Base-by-base conservation (phyloP, 768 basidiomycete species). In the Rhodosporidiobolus sp. region DNA sequence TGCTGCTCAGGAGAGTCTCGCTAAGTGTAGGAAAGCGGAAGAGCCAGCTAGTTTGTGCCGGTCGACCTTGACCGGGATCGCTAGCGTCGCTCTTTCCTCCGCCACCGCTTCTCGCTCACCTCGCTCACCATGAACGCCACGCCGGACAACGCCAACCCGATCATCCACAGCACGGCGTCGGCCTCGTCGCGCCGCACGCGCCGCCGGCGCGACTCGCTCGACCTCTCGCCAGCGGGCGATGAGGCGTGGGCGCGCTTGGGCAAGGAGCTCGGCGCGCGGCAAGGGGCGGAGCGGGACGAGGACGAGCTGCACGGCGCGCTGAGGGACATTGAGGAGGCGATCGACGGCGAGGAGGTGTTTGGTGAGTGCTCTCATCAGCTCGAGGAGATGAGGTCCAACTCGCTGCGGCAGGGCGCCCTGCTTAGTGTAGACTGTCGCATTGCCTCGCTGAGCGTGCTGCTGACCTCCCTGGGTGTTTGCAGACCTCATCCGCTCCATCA, bases 311-410 rank as follows among this genome's bases (percentile, higher is more conserved):
- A 70, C 28, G 78, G 77, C 8, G 83, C 84, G 60, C 85, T 86
- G 64, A 81, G 77, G 17, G 79, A 79, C 63, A 75, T 86, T 0
- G 83, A 82, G 9, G 89, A 91, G 78, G 86, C 84, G 52, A 95
- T 98, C 64, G 94, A 98, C 83, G 86, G 88, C 75, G 89, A 94
- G 68, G 95, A 98, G 81, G 87, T 98, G 61, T 98, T 90, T 78
- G 95, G 94, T 95, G 61, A 64, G 82, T 72, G 20, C 5, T 7
- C 48, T 4, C 30, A 24, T n/a, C 58, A 17, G 26, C 58, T 43
- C 38, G 38, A 43, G 38, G 38, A 43, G 38, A 43, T 14, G 38
- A 43, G 38, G 38, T 7, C 14, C 14, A 7, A 7, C 38, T 43
- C 38, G 38, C 38, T 7, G 38, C 38, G 38, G 14, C 38, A 43